Evolutionary conservation across 176 grass and related monocot genomes (phyloP).

Genomic region (Otatea glauca): DNA sequence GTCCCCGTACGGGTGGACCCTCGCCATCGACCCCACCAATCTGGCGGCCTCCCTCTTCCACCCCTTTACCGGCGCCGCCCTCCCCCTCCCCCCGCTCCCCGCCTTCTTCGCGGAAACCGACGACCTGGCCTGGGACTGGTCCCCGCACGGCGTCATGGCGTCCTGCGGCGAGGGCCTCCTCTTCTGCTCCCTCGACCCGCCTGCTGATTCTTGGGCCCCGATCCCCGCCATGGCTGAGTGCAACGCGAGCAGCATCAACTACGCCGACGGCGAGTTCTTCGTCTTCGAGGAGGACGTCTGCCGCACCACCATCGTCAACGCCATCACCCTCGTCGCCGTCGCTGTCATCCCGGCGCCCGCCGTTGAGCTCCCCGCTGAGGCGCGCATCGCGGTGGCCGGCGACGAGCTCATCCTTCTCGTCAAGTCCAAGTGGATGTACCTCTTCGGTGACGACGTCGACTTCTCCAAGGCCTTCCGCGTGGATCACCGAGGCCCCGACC

Average conservation of each 20-base stretch:
- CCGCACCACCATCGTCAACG: slow-evolving; percentile 58
- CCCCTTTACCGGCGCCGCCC: slow-evolving; percentile 49
- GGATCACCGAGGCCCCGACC: slow-evolving; percentile 26
- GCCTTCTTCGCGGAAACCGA: slow-evolving; percentile 55
- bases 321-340: background rate
- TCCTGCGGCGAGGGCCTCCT: slow-evolving; percentile 59
- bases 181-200: slow-evolving; percentile 45
- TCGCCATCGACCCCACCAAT: slow-evolving; percentile 41
- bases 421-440: slow-evolving; percentile 58
- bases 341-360: slow-evolving; percentile 33
- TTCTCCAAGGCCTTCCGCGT: slow-evolving; percentile 53
- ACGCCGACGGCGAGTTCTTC: slow-evolving; percentile 53
- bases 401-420: slow-evolving; percentile 58
- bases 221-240: slow-evolving; percentile 37
- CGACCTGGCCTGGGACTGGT: slow-evolving; percentile 57
- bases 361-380: slow-evolving; percentile 48
- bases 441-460: slow-evolving; percentile 49
- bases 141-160: slow-evolving; percentile 52
- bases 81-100: slow-evolving; percentile 46
- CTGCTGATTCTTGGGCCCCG: slow-evolving; percentile 33
- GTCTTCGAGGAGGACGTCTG: slow-evolving; percentile 64
- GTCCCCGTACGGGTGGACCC: slow-evolving; percentile 50
- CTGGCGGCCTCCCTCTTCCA: slow-evolving; percentile 49
- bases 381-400: slow-evolving; percentile 40
- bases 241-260: slow-evolving; percentile 60